Evolutionary conservation across 495 filamentous ascomycete genomes (phyloP).

Genomic region (Penicillium nucicola): DNA sequence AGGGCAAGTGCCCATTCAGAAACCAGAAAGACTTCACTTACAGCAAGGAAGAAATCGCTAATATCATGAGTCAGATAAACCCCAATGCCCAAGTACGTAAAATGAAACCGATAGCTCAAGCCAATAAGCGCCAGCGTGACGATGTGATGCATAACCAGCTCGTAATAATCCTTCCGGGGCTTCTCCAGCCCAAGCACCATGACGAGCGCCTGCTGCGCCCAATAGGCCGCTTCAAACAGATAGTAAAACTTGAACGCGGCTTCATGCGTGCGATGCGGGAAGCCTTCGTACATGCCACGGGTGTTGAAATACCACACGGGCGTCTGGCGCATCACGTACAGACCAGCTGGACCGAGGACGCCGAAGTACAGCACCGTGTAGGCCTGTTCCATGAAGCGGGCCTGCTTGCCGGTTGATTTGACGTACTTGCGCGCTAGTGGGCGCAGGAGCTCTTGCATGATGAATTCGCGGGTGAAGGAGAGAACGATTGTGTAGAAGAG

Average conservation of each 20-base stretch:
- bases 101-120: conserved; percentile 88
- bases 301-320: conserved; percentile 94
- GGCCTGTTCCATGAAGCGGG: conserved; percentile 88
- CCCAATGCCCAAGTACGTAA: conserved; percentile 85
- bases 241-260: conserved; percentile 87
- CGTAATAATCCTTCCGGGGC: conserved; percentile 83
- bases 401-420: conserved; percentile 65
- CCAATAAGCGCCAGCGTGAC: conserved; percentile 76
- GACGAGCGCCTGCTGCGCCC: conserved; percentile 87
- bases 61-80: conserved; percentile 93
- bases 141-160: conserved; percentile 84
- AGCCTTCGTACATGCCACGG: conserved; percentile 74
- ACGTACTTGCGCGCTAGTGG: conserved; percentile 67
- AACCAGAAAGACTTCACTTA: conserved; percentile 51
- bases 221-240: conserved; percentile 85
- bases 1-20: too few relatives aligned
- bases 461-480: conserved; percentile 83
- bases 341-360: conserved; percentile 70
- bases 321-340: conserved; percentile 81
- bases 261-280: conserved; percentile 76
- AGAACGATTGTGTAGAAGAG: conserved; percentile 79
- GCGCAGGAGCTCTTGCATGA: conserved; percentile 81
- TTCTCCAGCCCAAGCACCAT: conserved; percentile 79
- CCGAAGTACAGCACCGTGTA: conserved; percentile 88
- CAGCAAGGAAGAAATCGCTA: conserved; percentile 88